phyloP scores from a whole-genome alignment of 2,329 filamentous ascomycete species.

The Penicillium brasilianum region DNA sequence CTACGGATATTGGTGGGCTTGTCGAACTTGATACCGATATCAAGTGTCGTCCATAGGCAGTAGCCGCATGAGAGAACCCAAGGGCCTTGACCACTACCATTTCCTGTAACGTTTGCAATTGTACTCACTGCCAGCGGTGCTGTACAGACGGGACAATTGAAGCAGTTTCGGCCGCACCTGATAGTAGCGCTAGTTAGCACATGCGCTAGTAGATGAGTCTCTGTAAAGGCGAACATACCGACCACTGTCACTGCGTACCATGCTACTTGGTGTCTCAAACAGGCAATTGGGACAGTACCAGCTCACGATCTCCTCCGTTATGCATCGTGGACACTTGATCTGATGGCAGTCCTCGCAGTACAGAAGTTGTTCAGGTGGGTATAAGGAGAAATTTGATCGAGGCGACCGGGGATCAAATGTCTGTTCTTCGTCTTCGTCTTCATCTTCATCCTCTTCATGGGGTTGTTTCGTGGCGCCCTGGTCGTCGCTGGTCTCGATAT shows the following conservation, averaged over 20 bases:
- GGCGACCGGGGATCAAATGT: conserved; percentile 86
- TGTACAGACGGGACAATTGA: conserved; percentile 89
- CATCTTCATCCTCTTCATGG: conserved; percentile 51
- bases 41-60: conserved; percentile 89
- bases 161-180: conserved; percentile 92
- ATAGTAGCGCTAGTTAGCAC: conserved; percentile 15
- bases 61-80: conserved; percentile 86
- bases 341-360: conserved; percentile 98
- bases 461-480: conserved; percentile 18
- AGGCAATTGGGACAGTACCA: conserved; percentile 96
- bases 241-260: conserved; percentile 90
- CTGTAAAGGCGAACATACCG: conserved; percentile 62
- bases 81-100: conserved; percentile 57
- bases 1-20: conserved; percentile 83
- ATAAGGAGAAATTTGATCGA: conserved; percentile 88
- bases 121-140: conserved; percentile 77
- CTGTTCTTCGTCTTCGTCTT: conserved; percentile 67
- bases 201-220: not conserved
- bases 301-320: conserved; percentile 89
- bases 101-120: conserved; percentile 61
- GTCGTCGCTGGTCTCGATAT: conserved; percentile 6
- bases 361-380: conserved; percentile 88
- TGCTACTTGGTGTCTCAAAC: conserved; percentile 93
- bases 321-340: conserved; percentile 90
- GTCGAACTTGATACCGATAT: conserved; percentile 88